These are phyloP conservation scores for Apostasia ramifera DNA, from an alignment of 106 monocot species.

Conservation along the genomic window DNA sequence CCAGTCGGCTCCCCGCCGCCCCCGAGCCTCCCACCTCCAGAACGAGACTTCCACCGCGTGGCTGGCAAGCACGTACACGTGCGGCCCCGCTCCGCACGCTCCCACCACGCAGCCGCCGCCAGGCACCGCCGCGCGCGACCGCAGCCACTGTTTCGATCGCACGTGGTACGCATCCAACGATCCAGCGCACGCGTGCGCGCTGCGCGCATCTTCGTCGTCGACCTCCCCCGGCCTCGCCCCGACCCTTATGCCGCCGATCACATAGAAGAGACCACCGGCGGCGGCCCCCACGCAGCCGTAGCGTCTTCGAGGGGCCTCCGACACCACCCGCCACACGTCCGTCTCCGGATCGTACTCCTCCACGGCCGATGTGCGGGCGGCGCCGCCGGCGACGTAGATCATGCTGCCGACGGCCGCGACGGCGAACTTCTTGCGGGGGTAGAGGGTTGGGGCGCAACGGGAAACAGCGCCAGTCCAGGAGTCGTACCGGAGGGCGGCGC, in stretches of 20 bases:
- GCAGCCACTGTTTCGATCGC: slow-evolving; percentile 33
- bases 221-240: not conserved
- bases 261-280: slow-evolving; percentile 36
- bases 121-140: slow-evolving; percentile 34
- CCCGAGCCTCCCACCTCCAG: slow-evolving; percentile 66
- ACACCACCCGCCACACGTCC: slow-evolving; percentile 36
- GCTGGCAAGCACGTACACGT: slow-evolving; percentile 75
- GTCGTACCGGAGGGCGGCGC: slow-evolving; percentile 33
- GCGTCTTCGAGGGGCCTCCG: slow-evolving; percentile 25
- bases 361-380: slow-evolving; percentile 30
- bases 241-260: slow-evolving; percentile 36
- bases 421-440: slow-evolving; percentile 49
- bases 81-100: slow-evolving; percentile 52
- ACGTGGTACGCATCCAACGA: slow-evolving; percentile 57
- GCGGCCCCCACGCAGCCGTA: slow-evolving; percentile 56
- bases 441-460: slow-evolving; percentile 23
- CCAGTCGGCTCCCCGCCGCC: slow-evolving; percentile 33
- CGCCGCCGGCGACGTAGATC: slow-evolving; percentile 62
- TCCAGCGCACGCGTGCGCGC: slow-evolving; percentile 51
- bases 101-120: slow-evolving; percentile 77
- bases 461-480: slow-evolving; percentile 32
- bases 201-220: slow-evolving; percentile 12
- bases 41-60: slow-evolving; percentile 86
- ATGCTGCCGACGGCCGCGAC: slow-evolving; percentile 27
- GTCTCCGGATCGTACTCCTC: slow-evolving; percentile 55